A percentile compares a stretch with the other conserved stretches of the same genome.
phyloP scores from a whole-genome alignment of 257 asterid genomes.

The Salvia hispanica region DNA sequence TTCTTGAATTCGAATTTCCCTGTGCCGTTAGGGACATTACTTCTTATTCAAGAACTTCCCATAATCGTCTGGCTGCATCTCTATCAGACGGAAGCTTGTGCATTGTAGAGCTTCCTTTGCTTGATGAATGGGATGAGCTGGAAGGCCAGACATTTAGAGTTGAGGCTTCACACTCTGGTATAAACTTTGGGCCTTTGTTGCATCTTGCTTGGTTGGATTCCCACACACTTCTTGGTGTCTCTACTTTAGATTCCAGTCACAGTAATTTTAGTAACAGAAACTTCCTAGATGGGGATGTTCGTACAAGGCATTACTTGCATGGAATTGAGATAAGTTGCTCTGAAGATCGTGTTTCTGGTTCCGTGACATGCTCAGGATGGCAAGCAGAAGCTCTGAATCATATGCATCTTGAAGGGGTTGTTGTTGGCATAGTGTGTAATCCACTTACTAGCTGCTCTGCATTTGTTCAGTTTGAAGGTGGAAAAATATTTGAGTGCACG shows the following conservation, averaged over 20 bases:
- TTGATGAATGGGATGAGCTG: constrained; percentile 87
- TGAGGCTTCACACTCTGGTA: constrained; percentile 54
- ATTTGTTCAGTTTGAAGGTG: constrained; percentile 79
- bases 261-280: constrained; percentile 28
- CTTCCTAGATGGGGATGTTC: constrained; percentile 40
- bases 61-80: constrained; percentile 68
- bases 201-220: constrained; percentile 82
- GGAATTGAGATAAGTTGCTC: constrained; percentile 71
- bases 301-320: constrained; percentile 55
- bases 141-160: constrained; percentile 67
- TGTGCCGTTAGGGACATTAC: constrained; percentile 59
- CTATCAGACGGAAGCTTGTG: constrained; percentile 87
- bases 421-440: constrained; percentile 57
- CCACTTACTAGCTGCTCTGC: constrained; percentile 54
- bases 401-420: constrained; percentile 57
- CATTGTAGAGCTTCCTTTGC: constrained; percentile 74
- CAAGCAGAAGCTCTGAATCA: constrained; percentile 51
- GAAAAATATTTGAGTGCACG: constrained; percentile 65
- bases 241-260: constrained; percentile 36
- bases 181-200: constrained; percentile 42
- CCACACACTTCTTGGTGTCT: constrained; percentile 64
- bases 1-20: constrained; percentile 66
- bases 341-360: constrained; percentile 66
- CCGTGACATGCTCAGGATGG: constrained; percentile 88
- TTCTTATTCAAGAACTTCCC: constrained; percentile 44